A percentile compares a stretch with the other conserved stretches of the same genome.
phyloP scores from a whole-genome alignment of 805 yeast species.

The Deakozyma indianensis region DNA sequence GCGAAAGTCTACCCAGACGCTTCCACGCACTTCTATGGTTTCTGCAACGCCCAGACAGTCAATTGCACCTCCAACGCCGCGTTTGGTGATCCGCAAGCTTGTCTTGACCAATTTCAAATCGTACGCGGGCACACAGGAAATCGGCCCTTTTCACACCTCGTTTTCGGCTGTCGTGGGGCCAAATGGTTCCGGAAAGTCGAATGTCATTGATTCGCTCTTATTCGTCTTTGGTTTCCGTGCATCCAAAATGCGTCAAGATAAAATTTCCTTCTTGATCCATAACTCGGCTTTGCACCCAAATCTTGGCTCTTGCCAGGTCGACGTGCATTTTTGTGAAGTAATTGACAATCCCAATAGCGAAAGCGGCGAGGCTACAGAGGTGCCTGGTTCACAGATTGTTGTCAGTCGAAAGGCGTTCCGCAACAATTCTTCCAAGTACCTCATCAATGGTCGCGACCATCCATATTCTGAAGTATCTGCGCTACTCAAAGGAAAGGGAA shows the following conservation, averaged over 20 bases:
- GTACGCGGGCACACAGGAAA: slow-evolving; percentile 82
- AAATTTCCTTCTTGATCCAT: slow-evolving; percentile 83
- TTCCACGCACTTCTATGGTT: not conserved
- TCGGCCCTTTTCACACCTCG: slow-evolving; percentile 88
- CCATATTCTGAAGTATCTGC: slow-evolving; percentile 66
- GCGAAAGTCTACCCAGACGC: not conserved
- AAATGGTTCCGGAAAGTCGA: slow-evolving; percentile 77
- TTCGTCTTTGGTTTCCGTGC: slow-evolving; percentile 97
- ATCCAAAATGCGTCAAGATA: slow-evolving; percentile 90
- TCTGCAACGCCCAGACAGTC: not conserved
- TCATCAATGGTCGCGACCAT: slow-evolving; percentile 54
- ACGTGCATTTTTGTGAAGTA: slow-evolving; percentile 73
- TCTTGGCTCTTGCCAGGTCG: slow-evolving; percentile 71
- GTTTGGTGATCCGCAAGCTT: slow-evolving; percentile 64
- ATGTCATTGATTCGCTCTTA: slow-evolving; percentile 89
- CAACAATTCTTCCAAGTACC: slow-evolving; percentile 68
- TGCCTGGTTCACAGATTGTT: slow-evolving; percentile 45
- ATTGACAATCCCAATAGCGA: slow-evolving; percentile 34
- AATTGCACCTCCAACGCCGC: slow-evolving; percentile 10
- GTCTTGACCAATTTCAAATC: slow-evolving; percentile 82
- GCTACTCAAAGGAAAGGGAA: slow-evolving; percentile 64
- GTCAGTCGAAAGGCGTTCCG: slow-evolving; percentile 69
- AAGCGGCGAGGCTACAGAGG: slow-evolving; percentile 24
- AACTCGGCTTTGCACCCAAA: slow-evolving; percentile 63
- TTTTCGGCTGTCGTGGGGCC: slow-evolving; percentile 98